Conservation (phyloP, 371 early-diverging fungal species). For the Coemansia sp. region DNA sequence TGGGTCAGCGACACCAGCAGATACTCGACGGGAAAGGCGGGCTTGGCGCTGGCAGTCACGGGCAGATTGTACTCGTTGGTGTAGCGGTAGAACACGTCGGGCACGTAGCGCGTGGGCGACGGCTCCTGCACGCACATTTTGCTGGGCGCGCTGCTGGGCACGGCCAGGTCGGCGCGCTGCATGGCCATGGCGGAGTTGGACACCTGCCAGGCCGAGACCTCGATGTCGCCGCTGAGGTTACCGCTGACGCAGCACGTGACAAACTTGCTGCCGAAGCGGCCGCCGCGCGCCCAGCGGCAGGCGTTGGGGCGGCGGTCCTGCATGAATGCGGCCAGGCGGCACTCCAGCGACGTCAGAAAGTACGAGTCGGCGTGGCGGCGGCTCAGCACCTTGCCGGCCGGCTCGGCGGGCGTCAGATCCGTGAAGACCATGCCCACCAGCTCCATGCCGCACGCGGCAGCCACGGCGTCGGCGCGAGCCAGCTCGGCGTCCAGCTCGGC, state of each 20-base stretch:
- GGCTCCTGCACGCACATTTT: conserved; percentile 85
- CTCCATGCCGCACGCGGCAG: conserved; percentile 73
- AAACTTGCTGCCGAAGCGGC: conserved; percentile 88
- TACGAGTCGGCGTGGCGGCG: conserved; percentile 91
- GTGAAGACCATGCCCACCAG: conserved; percentile 95
- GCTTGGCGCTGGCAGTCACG: conserved; percentile 84
- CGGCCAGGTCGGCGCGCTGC: conserved; percentile 88
- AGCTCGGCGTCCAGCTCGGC: conserved; percentile 60
- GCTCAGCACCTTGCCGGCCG: conserved; percentile 78
- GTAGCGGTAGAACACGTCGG: conserved; percentile 94
- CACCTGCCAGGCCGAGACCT: conserved; percentile 88
- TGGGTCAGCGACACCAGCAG: conserved; percentile 94
- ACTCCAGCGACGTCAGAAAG: conserved; percentile 93
- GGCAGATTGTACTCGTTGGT: conserved; percentile 89
- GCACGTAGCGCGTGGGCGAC: conserved; percentile 80
- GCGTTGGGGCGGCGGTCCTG: conserved; percentile 78
- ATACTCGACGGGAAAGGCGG: conserved; percentile 96
- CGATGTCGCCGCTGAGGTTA: conserved; percentile 79
- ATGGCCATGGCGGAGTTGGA: conserved; percentile 91
- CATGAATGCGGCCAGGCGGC: conserved; percentile 86
- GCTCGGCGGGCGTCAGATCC: conserved; percentile 89
- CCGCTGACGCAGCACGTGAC: conserved; percentile 92
- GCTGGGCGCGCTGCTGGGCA: conserved; percentile 85
- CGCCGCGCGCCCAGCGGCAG: conserved; percentile 69
- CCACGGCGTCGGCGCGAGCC: conserved; percentile 64